phyloP scores from a whole-genome alignment of 2,329 filamentous ascomycete species.

The Aspergillus fructus region DNA sequence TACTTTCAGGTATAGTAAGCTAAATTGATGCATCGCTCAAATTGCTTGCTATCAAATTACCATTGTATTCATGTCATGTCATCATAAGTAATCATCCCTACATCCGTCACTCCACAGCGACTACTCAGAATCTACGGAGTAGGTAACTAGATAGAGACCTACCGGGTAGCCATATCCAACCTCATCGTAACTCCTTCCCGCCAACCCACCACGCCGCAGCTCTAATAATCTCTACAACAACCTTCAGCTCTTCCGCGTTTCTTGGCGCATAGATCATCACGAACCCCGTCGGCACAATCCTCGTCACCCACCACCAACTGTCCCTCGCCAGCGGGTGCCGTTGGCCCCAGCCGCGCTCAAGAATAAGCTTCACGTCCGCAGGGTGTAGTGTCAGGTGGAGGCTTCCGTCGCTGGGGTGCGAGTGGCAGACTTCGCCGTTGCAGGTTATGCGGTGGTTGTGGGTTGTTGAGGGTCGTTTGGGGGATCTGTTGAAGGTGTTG shows the following conservation, averaged over 20 bases:
- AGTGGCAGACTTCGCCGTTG: conserved; percentile 78
- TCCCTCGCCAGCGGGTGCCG: conserved; percentile 55
- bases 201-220: conserved; percentile 68
- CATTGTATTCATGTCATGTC: not conserved
- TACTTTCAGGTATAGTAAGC: not conserved
- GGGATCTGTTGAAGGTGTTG: not conserved
- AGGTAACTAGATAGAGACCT: not conserved
- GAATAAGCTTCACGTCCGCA: conserved; percentile 68
- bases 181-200: conserved; percentile 14
- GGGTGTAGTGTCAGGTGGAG: conserved; percentile 81
- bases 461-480: not conserved
- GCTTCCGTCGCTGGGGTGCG: conserved; percentile 72
- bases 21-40: not conserved
- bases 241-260: conserved; percentile 64
- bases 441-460: conserved; percentile 24
- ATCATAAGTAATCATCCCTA: not conserved
- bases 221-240: conserved; percentile 68
- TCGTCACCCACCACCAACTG: conserved; percentile 61
- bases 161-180: not conserved
- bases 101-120: not conserved
- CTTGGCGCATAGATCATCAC: conserved; percentile 80
- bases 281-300: conserved; percentile 73
- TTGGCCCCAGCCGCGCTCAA: conserved; percentile 79
- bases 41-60: not conserved
- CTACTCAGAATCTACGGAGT: too few relatives aligned